Evolutionary conservation across 2,329 filamentous ascomycete species (phyloP), one percentile per base, ranked within the genome.

Genomic region (Colletotrichum godetiae): DNA sequence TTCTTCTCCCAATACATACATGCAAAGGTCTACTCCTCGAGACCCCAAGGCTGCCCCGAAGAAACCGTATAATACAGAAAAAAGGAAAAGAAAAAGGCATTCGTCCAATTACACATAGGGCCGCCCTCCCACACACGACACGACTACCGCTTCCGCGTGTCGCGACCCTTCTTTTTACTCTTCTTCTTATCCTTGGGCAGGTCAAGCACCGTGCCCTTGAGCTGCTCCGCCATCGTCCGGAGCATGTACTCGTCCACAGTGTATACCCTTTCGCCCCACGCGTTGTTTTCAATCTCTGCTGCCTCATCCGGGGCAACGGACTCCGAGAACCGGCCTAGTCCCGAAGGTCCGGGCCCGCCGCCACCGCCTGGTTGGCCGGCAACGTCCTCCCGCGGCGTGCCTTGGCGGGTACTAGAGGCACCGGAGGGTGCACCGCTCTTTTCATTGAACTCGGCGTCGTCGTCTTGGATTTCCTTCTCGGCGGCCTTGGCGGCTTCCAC

Each of bases 401-500:
- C 88, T 70, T 88, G 86, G 8, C 87, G 80, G 5, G 85, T 82
- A 65, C 85, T 90, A 5, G 88, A 89, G 2, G 85, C 80, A 3
- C 87, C 88, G 0, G 88, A 89, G 1, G 79, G 80, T 5, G 53
- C 83, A 80, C 24, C 79, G 77, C 86, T 76, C 80, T 90, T 90
- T 78, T 95, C 94, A 3, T 91, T 91, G 76, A 97, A 97, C 79
- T 97, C 95, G 5, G 91, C 94, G 58, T 95, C 94, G 77, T 97
- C 95, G 29, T 94, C 93, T 78, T 94, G 91, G 59, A 97, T 92
- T 81, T 99, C 97, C 79, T 94, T 97, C 80, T 97, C 93, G 0
- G 97, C 97, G 11, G 93, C 90, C 64, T 94, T 93, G 2, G 97
- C 97, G 0, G 97, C 97, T 31, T 92, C 92, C 15, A 96, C 94